These are phyloP conservation scores for Pleurotus salmoneostramineus DNA, from an alignment of 768 basidiomycete genomes.

Conservation along the genomic window DNA sequence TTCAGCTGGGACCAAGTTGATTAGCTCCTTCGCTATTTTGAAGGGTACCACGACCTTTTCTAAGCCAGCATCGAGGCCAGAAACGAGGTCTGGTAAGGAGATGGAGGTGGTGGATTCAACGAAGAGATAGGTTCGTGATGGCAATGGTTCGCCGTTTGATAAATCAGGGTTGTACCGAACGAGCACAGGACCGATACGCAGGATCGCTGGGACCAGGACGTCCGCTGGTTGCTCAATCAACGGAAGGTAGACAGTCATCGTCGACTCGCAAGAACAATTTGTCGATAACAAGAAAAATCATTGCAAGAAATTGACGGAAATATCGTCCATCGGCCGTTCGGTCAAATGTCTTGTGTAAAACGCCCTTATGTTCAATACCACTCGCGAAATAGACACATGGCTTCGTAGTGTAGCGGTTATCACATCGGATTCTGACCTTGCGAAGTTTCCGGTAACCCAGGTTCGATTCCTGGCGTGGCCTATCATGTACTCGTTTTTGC, in stretches of 20 bases:
- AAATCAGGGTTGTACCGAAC: background rate
- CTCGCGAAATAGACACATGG: background rate
- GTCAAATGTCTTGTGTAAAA: background rate
- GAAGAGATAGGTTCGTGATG: conserved; percentile 13
- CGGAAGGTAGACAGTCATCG: conserved; percentile 11
- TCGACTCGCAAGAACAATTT: background rate
- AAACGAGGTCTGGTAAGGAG: conserved; percentile 51
- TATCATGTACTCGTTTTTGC: background rate
- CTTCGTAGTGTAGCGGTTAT: conserved; percentile 11
- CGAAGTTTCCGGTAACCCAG: conserved; percentile 7
- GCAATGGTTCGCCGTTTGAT: background rate
- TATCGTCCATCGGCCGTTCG: background rate
- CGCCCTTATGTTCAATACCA: background rate
- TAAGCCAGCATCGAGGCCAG: conserved; percentile 74
- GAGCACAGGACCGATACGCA: conserved; percentile 13
- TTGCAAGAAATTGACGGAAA: background rate
- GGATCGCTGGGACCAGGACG: conserved; percentile 7
- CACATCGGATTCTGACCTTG: conserved; percentile 10
- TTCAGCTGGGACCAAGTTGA: conserved; percentile 64
- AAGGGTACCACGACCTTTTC: conserved; percentile 77
- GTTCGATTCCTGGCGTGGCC: conserved; percentile 9
- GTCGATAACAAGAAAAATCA: background rate
- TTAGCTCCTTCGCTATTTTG: conserved; percentile 60
- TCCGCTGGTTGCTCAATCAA: conserved; percentile 8
- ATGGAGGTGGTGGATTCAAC: conserved; percentile 24